phyloP scores from a whole-genome alignment of 495 filamentous ascomycete species.

The Trypethelium eluteriae region DNA sequence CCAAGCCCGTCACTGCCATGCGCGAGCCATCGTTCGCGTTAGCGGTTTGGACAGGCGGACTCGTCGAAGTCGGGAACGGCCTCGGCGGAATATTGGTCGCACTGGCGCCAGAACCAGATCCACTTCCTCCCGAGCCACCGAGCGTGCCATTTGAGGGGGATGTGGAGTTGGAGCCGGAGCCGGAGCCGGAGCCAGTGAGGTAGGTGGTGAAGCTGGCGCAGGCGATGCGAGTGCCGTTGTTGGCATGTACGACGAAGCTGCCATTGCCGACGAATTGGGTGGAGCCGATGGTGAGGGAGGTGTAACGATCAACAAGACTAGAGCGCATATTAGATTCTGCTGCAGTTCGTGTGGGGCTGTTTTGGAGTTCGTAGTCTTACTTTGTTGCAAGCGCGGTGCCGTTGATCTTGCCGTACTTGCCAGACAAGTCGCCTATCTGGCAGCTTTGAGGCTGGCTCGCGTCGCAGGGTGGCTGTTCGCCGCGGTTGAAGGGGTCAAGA shows the following conservation, averaged over 20 bases:
- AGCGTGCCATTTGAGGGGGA: neutral
- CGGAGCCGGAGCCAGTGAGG: neutral
- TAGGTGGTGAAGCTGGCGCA: constrained; percentile 60
- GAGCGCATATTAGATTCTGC: constrained; percentile 9
- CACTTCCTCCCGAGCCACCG: neutral
- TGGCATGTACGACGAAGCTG: constrained; percentile 67
- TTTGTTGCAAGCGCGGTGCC: constrained; percentile 32
- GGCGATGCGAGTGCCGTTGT: constrained; percentile 60
- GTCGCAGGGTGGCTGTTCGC: constrained; percentile 60
- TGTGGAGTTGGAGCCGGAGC: neutral
- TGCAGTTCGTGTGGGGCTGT: neutral
- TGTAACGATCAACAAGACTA: constrained; percentile 59
- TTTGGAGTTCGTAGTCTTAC: constrained; percentile 25
- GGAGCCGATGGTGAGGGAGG: constrained; percentile 48
- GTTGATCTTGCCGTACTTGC: constrained; percentile 68
- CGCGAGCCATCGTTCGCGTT: neutral
- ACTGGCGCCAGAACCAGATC: neutral
- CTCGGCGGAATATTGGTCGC: constrained; percentile 1
- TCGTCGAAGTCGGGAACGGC: neutral
- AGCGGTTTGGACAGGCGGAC: neutral
- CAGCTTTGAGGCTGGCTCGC: constrained; percentile 55
- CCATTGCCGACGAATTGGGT: constrained; percentile 71
- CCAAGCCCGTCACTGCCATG: neutral
- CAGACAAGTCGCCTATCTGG: constrained; percentile 75
- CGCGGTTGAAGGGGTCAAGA: constrained; percentile 58